Evolutionary conservation across 148 eudicot species (phyloP).

Genomic region (Polygonum aviculare): DNA sequence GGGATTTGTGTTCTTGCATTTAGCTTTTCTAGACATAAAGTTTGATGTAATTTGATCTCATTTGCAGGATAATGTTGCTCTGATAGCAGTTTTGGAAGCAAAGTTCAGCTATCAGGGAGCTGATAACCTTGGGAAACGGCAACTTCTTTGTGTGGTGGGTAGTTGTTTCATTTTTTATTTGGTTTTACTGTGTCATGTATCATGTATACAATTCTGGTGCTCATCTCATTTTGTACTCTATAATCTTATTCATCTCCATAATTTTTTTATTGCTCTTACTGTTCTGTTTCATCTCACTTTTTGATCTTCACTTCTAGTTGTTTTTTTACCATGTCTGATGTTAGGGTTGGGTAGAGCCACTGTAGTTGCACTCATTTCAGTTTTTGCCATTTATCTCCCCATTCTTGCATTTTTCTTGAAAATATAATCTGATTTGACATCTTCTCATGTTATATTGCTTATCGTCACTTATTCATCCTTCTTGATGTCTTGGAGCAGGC

Average conservation of each 20-base stretch:
- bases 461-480: not conserved
- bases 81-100: slow-evolving; percentile 87
- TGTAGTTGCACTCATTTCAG: too few relatives aligned
- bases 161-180: not conserved
- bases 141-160: slow-evolving; percentile 98
- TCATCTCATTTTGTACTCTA: not conserved
- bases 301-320: not conserved
- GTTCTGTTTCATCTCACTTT: not conserved
- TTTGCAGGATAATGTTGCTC: slow-evolving; percentile 85
- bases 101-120: slow-evolving; percentile 75
- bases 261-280: not conserved
- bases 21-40: not conserved
- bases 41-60: slow-evolving; percentile 4
- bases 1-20: not conserved
- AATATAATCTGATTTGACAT: not conserved
- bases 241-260: not conserved
- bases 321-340: not conserved
- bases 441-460: not conserved
- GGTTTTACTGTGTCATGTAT: not conserved
- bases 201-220: not conserved
- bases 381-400: too few relatives aligned
- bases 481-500: slow-evolving; percentile 46
- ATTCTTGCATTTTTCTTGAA: not conserved
- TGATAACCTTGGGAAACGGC: slow-evolving; percentile 89
- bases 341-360: too few relatives aligned